Percentiles rank a stretch among this genome's conserved stretches.
These are phyloP conservation scores for Cordia subcordata DNA, from an alignment of 257 asterid species.

Conservation along the genomic window DNA sequence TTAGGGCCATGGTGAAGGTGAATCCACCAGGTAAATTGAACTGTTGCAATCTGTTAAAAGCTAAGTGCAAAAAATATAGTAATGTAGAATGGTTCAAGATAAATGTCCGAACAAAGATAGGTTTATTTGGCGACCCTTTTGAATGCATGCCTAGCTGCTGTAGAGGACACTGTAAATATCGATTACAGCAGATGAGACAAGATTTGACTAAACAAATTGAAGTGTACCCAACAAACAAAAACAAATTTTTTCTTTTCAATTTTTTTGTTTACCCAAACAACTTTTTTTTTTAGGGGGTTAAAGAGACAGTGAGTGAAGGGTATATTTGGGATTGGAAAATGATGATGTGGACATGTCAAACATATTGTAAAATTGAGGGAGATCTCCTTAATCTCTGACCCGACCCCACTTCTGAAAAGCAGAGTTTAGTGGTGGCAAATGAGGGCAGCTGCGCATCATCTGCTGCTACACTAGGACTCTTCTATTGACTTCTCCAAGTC, in stretches of 20 bases:
- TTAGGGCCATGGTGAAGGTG: not conserved
- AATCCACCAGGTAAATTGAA: too few species aligned
- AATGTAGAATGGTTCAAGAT: too few species aligned
- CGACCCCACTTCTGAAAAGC: constrained; percentile 23
- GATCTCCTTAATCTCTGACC: constrained; percentile 16
- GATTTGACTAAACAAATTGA: constrained; percentile 1
- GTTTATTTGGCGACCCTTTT: not conserved
- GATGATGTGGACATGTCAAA: constrained; percentile 27
- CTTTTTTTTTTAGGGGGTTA: too few species aligned
- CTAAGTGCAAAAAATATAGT: too few species aligned
- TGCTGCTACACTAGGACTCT: not conserved
- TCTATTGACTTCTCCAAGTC: not conserved
- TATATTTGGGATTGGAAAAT: constrained; percentile 2
- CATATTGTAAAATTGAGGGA: constrained; percentile 33
- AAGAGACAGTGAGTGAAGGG: not conserved
- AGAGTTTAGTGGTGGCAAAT: constrained; percentile 7
- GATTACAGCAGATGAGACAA: not conserved
- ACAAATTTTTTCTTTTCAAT: too few species aligned
- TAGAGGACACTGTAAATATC: not conserved
- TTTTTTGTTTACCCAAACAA: not conserved
- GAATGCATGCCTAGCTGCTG: not conserved
- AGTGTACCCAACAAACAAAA: not conserved
- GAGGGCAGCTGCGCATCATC: not conserved
- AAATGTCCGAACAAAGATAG: not conserved
- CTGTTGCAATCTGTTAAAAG: too few species aligned